Percentiles rank a stretch among this genome's conserved stretches.
phyloP scores from a whole-genome alignment of 1,284 basidiomycete species.

The Pseudozyma tsukubaensis region DNA sequence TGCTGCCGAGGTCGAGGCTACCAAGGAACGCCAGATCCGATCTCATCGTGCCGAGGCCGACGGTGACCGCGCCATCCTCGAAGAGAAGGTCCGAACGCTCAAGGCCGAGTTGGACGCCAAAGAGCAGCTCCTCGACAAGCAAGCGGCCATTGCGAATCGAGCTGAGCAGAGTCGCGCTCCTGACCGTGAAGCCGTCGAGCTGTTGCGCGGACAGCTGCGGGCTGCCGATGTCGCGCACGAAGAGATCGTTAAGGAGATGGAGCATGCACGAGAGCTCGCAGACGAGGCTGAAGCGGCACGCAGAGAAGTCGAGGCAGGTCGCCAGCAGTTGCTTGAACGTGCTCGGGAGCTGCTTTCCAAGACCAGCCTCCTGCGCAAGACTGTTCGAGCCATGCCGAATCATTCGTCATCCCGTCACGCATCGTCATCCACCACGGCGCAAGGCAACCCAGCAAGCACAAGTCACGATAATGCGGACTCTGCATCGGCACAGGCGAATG shows the following conservation, averaged over 20 bases:
- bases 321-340: conserved; percentile 50
- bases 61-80: conserved; percentile 62
- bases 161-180: conserved; percentile 38
- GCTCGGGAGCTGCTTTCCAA: conserved; percentile 42
- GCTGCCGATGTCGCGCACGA: conserved; percentile 62
- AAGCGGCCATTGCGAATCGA: conserved; percentile 16
- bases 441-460: conserved; percentile 2
- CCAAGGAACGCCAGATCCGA: conserved; percentile 55
- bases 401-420: conserved; percentile 50
- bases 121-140: conserved; percentile 38
- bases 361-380: conserved; percentile 35
- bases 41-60: conserved; percentile 62
- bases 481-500: conserved; percentile 7
- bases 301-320: conserved; percentile 45
- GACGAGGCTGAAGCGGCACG: conserved; percentile 50
- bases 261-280: conserved; percentile 50
- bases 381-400: conserved; percentile 51
- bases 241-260: conserved; percentile 56
- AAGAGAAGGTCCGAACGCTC: conserved; percentile 56
- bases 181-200: conserved; percentile 45
- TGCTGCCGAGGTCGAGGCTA: conserved; percentile 51
- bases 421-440: conserved; percentile 19
- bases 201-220: conserved; percentile 58
- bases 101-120: conserved; percentile 48
- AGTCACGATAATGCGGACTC: conserved; percentile 8